phyloP scores from a whole-genome alignment of 2,329 filamentous ascomycete genomes.

The Beauveria brongniartii region DNA sequence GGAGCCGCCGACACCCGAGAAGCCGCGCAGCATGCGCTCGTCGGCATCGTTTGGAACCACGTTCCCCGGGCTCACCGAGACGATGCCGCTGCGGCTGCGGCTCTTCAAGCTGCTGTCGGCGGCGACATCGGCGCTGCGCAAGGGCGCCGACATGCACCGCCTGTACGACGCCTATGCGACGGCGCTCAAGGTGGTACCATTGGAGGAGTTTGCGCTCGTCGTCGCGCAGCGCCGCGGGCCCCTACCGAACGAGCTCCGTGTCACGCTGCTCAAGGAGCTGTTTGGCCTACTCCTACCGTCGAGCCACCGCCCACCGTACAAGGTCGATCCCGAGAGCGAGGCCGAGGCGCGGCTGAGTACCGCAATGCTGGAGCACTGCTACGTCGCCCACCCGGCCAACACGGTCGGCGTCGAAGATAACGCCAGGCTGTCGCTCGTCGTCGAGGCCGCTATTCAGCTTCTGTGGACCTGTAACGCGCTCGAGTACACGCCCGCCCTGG shows the following conservation, averaged over 20 bases:
- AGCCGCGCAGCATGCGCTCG: conserved; percentile 21
- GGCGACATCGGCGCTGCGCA: conserved; percentile 37
- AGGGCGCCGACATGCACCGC: conserved; percentile 35
- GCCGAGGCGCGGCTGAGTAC: conserved; percentile 32
- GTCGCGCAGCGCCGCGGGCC: conserved; percentile 29
- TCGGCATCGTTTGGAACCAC: conserved; percentile 16
- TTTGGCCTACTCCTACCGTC: conserved; percentile 36
- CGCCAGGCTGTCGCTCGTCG: conserved; percentile 59
- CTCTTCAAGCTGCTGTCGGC: conserved; percentile 50
- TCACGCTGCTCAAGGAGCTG: conserved; percentile 38
- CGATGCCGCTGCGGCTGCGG: conserved; percentile 53
- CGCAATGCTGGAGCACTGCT: conserved; percentile 47
- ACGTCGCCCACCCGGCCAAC: conserved; percentile 57
- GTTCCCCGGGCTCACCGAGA: conserved; percentile 35
- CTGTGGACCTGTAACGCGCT: conserved; percentile 31
- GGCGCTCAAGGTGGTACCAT: conserved; percentile 48
- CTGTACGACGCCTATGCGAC: conserved; percentile 53
- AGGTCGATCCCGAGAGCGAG: conserved; percentile 28
- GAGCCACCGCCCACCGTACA: conserved; percentile 32
- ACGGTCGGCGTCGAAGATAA: conserved; percentile 57
- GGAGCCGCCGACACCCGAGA: conserved; percentile 38
- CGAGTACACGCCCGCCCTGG: conserved; percentile 28
- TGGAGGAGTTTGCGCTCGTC: conserved; percentile 50
- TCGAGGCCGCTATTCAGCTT: conserved; percentile 57
- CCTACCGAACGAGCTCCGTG: conserved; percentile 30